A percentile compares a stretch with the other conserved stretches of the same genome.
Conservation (phyloP, 1,284 basidiomycete genomes). For the Kwoniella shivajii region DNA sequence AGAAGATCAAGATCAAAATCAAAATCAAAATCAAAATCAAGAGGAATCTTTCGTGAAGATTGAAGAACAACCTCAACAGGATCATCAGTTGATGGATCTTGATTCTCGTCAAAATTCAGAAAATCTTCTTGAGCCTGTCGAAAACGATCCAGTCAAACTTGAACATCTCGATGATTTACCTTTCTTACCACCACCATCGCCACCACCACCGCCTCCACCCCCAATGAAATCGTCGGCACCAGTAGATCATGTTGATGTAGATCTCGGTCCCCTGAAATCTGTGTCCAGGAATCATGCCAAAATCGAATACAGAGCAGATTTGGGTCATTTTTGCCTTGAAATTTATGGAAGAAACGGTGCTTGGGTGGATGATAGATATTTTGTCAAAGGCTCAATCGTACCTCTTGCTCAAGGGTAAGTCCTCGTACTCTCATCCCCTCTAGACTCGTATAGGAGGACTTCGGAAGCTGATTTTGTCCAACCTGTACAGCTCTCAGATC, state of each 20-base stretch:
- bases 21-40: neutral
- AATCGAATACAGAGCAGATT: slow-evolving; percentile 67
- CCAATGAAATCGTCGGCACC: slow-evolving; percentile 29
- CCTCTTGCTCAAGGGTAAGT: slow-evolving; percentile 76
- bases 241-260: slow-evolving; percentile 78
- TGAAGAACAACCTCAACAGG: too few species aligned
- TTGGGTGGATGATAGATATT: slow-evolving; percentile 96
- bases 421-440: neutral
- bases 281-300: slow-evolving; percentile 94
- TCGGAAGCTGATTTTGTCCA: neutral
- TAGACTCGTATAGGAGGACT: neutral
- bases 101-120: too few species aligned
- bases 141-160: slow-evolving; percentile 10
- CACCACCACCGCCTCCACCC: slow-evolving; percentile 43
- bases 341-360: slow-evolving; percentile 95
- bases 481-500: slow-evolving; percentile 77
- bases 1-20: too few species aligned
- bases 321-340: slow-evolving; percentile 82
- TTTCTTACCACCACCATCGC: slow-evolving; percentile 6
- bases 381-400: slow-evolving; percentile 80
- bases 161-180: slow-evolving; percentile 10
- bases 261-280: slow-evolving; percentile 94
- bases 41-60: neutral
- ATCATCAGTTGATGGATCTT: too few species aligned
- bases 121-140: too few species aligned